These are phyloP conservation scores for Moricandia moricandioides DNA, from an alignment of 345 rosid genomes.

Conservation along the genomic window DNA sequence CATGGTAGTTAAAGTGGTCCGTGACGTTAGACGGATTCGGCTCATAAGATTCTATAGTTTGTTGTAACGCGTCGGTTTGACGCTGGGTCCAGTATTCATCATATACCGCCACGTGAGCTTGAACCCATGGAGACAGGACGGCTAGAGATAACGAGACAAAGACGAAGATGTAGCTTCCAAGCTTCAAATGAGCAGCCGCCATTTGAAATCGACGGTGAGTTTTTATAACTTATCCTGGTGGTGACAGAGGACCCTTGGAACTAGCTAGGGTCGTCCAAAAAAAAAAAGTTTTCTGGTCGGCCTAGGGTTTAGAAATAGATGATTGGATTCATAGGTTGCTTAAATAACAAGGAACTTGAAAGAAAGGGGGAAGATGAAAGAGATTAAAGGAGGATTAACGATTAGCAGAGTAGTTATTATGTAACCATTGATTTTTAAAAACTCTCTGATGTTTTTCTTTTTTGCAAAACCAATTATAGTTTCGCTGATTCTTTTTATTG, in stretches of 20 bases:
- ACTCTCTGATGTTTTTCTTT: conserved; percentile 7
- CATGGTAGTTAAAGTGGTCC: neutral
- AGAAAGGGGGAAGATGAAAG: conserved; percentile 1
- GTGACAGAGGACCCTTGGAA: neutral
- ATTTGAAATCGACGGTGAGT: neutral
- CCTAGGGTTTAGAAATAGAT: neutral
- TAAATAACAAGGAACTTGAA: neutral
- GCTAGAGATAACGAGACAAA: neutral
- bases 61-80: neutral
- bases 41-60: neutral
- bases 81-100: neutral
- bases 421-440: conserved; percentile 15
- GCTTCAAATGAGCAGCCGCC: neutral
- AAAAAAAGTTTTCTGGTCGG: neutral
- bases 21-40: neutral
- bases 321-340: neutral
- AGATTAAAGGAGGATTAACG: conserved; percentile 30
- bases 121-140: neutral
- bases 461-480: conserved; percentile 30
- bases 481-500: conserved; percentile 12
- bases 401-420: conserved; percentile 30
- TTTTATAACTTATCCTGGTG: neutral
- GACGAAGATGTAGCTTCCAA: neutral
- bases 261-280: neutral
- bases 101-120: neutral